A percentile compares a stretch with the other conserved stretches of the same genome.
Evolutionary conservation across 495 filamentous ascomycete genomes (phyloP).

Genomic region (Letharia lupina): DNA sequence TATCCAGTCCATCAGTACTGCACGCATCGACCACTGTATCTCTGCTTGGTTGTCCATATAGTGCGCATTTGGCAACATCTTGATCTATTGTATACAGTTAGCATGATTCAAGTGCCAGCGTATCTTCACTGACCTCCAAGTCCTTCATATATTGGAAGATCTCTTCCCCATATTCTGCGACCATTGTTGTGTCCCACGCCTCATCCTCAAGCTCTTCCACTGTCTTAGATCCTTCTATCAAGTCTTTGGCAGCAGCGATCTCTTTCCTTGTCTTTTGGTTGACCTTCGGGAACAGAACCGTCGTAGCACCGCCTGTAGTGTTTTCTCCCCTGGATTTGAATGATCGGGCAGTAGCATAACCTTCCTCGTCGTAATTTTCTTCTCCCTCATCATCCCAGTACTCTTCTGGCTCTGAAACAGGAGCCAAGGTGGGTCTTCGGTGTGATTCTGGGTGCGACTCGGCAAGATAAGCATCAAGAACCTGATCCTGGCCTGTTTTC

Average conservation of each 20-base stretch:
- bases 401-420: slow-evolving; percentile 54
- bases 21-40: slow-evolving; percentile 97
- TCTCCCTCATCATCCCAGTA: slow-evolving; percentile 71
- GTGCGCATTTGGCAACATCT: slow-evolving; percentile 73
- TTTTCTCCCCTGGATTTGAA: slow-evolving; percentile 68
- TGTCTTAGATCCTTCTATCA: slow-evolving; percentile 54
- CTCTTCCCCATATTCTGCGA: slow-evolving; percentile 90
- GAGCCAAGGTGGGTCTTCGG: slow-evolving; percentile 19
- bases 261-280: slow-evolving; percentile 55
- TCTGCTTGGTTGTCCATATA: slow-evolving; percentile 98
- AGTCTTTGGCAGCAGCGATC: slow-evolving; percentile 56
- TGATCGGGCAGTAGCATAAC: slow-evolving; percentile 68
- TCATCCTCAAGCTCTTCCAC: slow-evolving; percentile 74
- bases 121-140: slow-evolving; percentile 62
- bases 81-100: slow-evolving; percentile 44
- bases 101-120: slow-evolving; percentile 1
- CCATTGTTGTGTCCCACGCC: slow-evolving; percentile 92
- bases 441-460: slow-evolving; percentile 11
- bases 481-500: not conserved
- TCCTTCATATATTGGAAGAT: slow-evolving; percentile 87
- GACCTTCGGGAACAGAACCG: slow-evolving; percentile 62
- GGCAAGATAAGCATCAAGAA: slow-evolving; percentile 13
- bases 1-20: slow-evolving; percentile 96
- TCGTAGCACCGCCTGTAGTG: slow-evolving; percentile 64
- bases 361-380: slow-evolving; percentile 74